Base-by-base conservation (phyloP, 441 rosid genomes). In the Adansonia gregorii region DNA sequence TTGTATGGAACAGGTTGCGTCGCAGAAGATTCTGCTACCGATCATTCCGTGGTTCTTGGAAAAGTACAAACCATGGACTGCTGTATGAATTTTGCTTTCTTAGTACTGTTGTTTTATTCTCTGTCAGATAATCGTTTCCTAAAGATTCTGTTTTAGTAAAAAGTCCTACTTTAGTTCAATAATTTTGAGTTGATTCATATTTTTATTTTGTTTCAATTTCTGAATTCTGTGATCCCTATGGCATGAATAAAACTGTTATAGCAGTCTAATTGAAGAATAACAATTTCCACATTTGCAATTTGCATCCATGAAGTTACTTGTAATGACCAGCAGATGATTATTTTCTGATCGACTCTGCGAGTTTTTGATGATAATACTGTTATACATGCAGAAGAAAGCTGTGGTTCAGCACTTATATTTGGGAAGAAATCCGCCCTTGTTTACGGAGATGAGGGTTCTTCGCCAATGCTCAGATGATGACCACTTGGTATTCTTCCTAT, bases 11-110 rank as follows among this genome's bases (percentile, higher is more conserved):
- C 92, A 85, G 74, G 93, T 96, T 76, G 89, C 87, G 35, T 94
- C 99, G 0, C 97, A 96, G 86, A 93, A 89, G 85, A 85, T 96
- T 82, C 88, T 96, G 81, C 93, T 90, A 63, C 97, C 98, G 2
- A 90, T 96, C 75, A 89, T 93, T 69, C 99, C 97, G 78, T 96
- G 98, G 99, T 96, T 96, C 91, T 71, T 96, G 83, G 91, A 93
- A 27, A 96, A 94, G 87, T 96, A 92, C 85, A 93, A 91, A 84
- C 99, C 99, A 0, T 94, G 99, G 99, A 91, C 97, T 6, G 97
- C 92, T 67, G 99, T 96, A 85, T 67, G 89, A 73, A 74, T 72
- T 58, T 45, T 39, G 19, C 71, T 54, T 68, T 75, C 69, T 80
- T 74, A 11, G 22, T 69, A 24, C 10, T 67, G 54, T 9, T 1